phyloP scores from a whole-genome alignment of 208 protist genomes.

The Acanthamoeba culbertsoni region DNA sequence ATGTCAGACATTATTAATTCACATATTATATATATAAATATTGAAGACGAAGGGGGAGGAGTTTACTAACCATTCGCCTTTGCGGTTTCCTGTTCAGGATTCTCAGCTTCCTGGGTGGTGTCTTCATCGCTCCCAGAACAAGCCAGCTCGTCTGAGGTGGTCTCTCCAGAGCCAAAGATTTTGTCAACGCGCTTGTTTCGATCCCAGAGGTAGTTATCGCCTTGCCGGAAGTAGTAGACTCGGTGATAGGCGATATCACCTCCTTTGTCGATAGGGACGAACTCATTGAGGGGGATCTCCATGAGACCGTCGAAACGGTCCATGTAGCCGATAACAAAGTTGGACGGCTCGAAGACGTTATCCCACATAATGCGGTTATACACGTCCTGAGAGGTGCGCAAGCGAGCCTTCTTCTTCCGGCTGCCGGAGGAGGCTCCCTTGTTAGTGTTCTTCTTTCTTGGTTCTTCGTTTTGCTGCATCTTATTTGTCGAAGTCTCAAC shows the following conservation, averaged over 20 bases:
- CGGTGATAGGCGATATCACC: constrained; percentile 48
- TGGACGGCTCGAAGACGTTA: not conserved
- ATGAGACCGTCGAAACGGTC: constrained; percentile 51
- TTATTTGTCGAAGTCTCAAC: too few species aligned
- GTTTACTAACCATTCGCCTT: not conserved
- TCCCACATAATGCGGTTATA: constrained; percentile 55
- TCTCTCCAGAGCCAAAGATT: constrained; percentile 10
- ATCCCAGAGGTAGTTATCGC: not conserved
- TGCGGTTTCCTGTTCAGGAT: not conserved
- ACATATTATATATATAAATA: not conserved
- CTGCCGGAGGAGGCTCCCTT: too few species aligned
- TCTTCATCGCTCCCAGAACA: not conserved
- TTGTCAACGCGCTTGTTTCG: constrained; percentile 25
- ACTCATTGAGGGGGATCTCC: constrained; percentile 30
- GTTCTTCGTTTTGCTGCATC: not conserved
- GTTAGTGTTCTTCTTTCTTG: not conserved
- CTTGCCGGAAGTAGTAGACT: constrained; percentile 48
- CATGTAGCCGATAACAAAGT: constrained; percentile 26
- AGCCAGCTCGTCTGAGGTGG: too few species aligned
- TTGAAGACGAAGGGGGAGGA: not conserved
- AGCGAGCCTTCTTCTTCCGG: not conserved
- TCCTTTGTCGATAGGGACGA: constrained; percentile 48
- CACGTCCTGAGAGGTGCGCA: constrained; percentile 41
- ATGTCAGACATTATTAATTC: not conserved
- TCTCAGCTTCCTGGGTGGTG: not conserved